Conservation (phyloP, 371 early-diverging fungal species). For the Dichotomocladium elegans region DNA sequence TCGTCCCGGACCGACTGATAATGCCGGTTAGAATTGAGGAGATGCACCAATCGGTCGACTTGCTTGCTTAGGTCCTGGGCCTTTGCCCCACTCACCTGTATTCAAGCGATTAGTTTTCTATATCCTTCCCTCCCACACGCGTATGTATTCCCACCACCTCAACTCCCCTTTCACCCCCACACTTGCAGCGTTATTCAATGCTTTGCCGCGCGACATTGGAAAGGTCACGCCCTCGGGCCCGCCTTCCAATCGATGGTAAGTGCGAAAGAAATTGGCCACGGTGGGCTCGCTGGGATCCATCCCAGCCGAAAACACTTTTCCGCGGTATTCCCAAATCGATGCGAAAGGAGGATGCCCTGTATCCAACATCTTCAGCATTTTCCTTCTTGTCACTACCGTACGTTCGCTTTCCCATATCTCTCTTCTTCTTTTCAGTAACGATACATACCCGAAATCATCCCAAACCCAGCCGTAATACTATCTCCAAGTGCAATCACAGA, state of each 20-base stretch:
- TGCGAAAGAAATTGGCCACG: constrained; percentile 52
- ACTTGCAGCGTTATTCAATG: constrained; percentile 61
- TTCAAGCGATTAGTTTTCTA: neutral
- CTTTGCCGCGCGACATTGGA: constrained; percentile 53
- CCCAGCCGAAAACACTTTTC: constrained; percentile 62
- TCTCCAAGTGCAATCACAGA: constrained; percentile 68
- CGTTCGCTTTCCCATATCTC: no score
- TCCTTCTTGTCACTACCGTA: neutral
- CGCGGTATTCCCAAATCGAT: constrained; percentile 54
- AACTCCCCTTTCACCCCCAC: no score
- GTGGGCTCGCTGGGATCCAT: constrained; percentile 57
- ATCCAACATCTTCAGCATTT: neutral
- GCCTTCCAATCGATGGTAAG: constrained; percentile 39
- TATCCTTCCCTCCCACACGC: neutral
- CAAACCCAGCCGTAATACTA: constrained; percentile 71
- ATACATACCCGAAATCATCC: constrained; percentile 41
- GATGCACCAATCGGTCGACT: constrained; percentile 20
- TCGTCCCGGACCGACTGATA: constrained; percentile 37
- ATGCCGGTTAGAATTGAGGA: constrained; percentile 6
- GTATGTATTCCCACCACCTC: no score
- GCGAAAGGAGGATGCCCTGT: constrained; percentile 53
- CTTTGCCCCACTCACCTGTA: constrained; percentile 55
- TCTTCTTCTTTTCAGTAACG: neutral
- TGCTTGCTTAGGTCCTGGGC: constrained; percentile 30
- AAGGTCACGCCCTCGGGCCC: constrained; percentile 52